These are phyloP conservation scores for Tricholoma terreum DNA, from an alignment of 768 basidiomycete species.

Conservation along the genomic window DNA sequence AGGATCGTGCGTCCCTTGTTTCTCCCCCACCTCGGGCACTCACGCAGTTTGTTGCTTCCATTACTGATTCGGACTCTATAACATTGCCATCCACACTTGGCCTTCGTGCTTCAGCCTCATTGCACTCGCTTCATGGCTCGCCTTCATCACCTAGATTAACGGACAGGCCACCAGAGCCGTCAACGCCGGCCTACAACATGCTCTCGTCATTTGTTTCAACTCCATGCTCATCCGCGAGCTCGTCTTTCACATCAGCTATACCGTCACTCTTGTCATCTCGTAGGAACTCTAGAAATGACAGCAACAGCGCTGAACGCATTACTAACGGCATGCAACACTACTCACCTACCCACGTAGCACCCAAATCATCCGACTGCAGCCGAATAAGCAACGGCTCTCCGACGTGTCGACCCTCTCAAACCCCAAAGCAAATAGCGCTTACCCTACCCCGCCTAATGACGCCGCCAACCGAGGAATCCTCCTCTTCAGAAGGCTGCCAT, in stretches of 20 bases:
- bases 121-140: conserved; percentile 14
- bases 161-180: conserved; percentile 37
- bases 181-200: conserved; percentile 60
- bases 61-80: conserved; percentile 50
- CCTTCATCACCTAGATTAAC: conserved; percentile 32
- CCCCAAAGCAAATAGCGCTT: conserved; percentile 24
- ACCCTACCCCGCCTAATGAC: conserved; percentile 41
- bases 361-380: conserved; percentile 12
- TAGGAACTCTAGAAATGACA: conserved; percentile 31
- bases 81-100: conserved; percentile 71
- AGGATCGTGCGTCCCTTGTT: conserved; percentile 52
- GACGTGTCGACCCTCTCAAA: conserved; percentile 21
- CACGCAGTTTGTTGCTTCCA: conserved; percentile 68
- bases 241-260: conserved; percentile 26
- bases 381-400: conserved; percentile 9
- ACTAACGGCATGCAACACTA: conserved; percentile 5
- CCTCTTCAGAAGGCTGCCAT: conserved; percentile 50
- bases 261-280: conserved; percentile 32
- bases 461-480: conserved; percentile 59
- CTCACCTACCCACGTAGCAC: conserved; percentile 5
- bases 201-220: conserved; percentile 52
- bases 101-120: conserved; percentile 40
- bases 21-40: conserved; percentile 71
- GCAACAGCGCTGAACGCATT: conserved; percentile 26
- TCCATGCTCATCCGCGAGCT: conserved; percentile 31